These are phyloP conservation scores for Mycena albidolilacea DNA, from an alignment of 768 basidiomycete genomes.

Conservation along the genomic window DNA sequence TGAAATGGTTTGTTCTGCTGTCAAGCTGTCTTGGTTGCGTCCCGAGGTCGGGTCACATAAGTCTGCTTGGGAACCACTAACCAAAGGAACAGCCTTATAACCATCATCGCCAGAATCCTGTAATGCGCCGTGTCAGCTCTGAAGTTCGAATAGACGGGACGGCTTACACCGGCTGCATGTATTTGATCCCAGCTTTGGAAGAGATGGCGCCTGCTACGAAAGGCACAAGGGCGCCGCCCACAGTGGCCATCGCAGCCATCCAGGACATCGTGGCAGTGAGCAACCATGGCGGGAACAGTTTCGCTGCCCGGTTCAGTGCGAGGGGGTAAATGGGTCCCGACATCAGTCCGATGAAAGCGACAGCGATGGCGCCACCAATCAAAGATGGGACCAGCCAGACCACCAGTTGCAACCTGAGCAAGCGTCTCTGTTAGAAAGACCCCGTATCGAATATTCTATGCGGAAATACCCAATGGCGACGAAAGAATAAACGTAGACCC, in stretches of 20 bases:
- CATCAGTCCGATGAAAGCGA: slow-evolving; percentile 76
- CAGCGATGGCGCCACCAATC: slow-evolving; percentile 73
- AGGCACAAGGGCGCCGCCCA: slow-evolving; percentile 79
- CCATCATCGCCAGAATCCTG: slow-evolving; percentile 33
- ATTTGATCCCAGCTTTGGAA: slow-evolving; percentile 70
- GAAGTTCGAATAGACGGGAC: background rate
- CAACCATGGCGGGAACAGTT: slow-evolving; percentile 79
- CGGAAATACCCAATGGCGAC: slow-evolving; percentile 62
- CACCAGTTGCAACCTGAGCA: slow-evolving; percentile 69
- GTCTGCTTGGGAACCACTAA: slow-evolving; percentile 20
- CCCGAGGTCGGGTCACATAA: background rate
- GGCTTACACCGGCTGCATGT: slow-evolving; percentile 73
- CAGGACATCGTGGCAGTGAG: slow-evolving; percentile 75
- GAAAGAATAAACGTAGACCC: slow-evolving; percentile 65
- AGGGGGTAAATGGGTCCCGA: slow-evolving; percentile 84
- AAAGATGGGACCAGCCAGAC: slow-evolving; percentile 83
- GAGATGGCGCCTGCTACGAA: slow-evolving; percentile 84
- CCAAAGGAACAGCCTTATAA: slow-evolving; percentile 29
- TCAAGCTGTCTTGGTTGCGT: background rate
- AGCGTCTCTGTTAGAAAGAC: background rate
- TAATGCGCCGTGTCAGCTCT: background rate
- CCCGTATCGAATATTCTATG: background rate
- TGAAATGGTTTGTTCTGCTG: background rate
- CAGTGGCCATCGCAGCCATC: slow-evolving; percentile 78
- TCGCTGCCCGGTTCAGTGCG: slow-evolving; percentile 77